A percentile compares a stretch with the other conserved stretches of the same genome.
phyloP scores from a whole-genome alignment of 768 basidiomycete species.

The Chalciporus chontae region DNA sequence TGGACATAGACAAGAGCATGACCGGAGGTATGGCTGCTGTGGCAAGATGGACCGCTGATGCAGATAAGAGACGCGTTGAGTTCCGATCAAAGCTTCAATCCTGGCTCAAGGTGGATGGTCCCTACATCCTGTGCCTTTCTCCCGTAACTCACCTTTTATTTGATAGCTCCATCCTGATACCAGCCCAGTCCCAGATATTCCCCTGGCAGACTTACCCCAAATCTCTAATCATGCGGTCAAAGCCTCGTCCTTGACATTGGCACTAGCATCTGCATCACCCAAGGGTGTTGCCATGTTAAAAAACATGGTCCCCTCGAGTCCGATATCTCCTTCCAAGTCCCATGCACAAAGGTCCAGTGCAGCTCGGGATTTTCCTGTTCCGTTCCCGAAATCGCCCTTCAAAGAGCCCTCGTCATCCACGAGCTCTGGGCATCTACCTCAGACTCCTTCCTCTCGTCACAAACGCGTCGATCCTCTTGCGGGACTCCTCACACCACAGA shows the following conservation, averaged over 20 bases:
- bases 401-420: constrained; percentile 44
- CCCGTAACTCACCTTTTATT: constrained; percentile 11
- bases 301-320: constrained; percentile 30
- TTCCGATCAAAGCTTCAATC: constrained; percentile 56
- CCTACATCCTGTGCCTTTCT: not conserved
- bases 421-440: constrained; percentile 43
- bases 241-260: constrained; percentile 65
- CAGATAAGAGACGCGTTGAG: constrained; percentile 56
- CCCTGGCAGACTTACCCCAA: constrained; percentile 62
- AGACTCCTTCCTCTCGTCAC: constrained; percentile 58
- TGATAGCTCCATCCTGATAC: constrained; percentile 49
- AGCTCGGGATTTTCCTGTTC: constrained; percentile 23
- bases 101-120: constrained; percentile 55
- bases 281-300: constrained; percentile 41
- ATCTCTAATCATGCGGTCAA: constrained; percentile 46
- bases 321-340: constrained; percentile 34
- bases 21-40: constrained; percentile 84
- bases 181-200: constrained; percentile 51
- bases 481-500: constrained; percentile 36
- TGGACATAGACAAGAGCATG: constrained; percentile 80
- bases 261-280: constrained; percentile 71
- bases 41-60: constrained; percentile 77
- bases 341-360: constrained; percentile 22
- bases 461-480: constrained; percentile 31
- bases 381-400: constrained; percentile 44